Evolutionary conservation across 2,329 filamentous ascomycete genomes (phyloP), one percentile per base, ranked within the genome.

Genomic region (Parasarocladium wereldwijsianum): DNA sequence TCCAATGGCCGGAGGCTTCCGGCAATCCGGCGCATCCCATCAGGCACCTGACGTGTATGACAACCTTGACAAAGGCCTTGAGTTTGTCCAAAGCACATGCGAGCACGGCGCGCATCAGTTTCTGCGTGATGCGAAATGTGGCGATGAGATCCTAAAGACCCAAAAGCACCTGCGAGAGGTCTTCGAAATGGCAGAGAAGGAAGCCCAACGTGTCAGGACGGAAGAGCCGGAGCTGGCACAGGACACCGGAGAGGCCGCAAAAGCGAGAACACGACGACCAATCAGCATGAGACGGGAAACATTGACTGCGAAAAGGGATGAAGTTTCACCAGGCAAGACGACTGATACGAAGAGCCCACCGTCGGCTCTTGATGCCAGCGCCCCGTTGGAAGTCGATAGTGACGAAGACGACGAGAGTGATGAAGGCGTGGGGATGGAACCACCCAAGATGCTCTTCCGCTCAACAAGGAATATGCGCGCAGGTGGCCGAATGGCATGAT

Each of bases 61-160:
- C 39, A 63, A 70, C 25, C 64, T 85, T 2, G 85, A 93, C 47
- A 80, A 78, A 46, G 69, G 71, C 1, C 60, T 94, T 16, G 85
- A 93, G 46, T 70, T 71, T 38, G 79, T 83, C 5, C 84, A 93
- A 49, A 67, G 66, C 33, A 70, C 85, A 42, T 92, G 82, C 48
- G 86, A 94, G 55, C 75, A 76, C 32, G 86, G 80, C 3, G 86
- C 86, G 0, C 85, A 93, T 46, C 82, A 92, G 44, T 84, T 90
- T 36, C 62, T 94, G n/a, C 73, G 86, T 15, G 79, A 85, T 31
- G 86, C 85, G 8, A 78, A 90, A 44, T 93, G 86, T 52, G 66
- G 62, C n/a, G 66, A 71, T 12, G 83, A 93, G 50, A 66, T 93
- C 22, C 60, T 63, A 16, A 76, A 72, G 26, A 77, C 86, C 31